A percentile compares a stretch with the other conserved stretches of the same genome.
phyloP scores from a whole-genome alignment of 208 protist species.

The Sergeia podlipaevii region DNA sequence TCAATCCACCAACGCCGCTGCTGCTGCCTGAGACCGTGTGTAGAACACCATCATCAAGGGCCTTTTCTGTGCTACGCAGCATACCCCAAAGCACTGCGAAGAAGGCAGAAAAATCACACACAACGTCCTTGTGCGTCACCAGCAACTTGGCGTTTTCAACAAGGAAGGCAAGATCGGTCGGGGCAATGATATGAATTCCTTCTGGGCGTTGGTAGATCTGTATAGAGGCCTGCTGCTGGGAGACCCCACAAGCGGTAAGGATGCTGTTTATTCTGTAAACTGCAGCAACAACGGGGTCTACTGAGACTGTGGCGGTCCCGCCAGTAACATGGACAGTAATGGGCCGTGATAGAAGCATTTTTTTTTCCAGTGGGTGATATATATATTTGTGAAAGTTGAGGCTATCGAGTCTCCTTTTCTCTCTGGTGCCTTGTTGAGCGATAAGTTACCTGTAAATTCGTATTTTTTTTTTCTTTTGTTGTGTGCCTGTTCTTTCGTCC shows the following conservation, averaged over 20 bases:
- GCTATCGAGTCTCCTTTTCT: too few relatives aligned
- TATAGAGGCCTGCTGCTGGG: constrained; percentile 36
- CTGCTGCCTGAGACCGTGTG: background rate
- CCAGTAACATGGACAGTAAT: too few relatives aligned
- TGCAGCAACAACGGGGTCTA: background rate
- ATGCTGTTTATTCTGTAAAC: constrained; percentile 40
- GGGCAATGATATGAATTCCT: constrained; percentile 39
- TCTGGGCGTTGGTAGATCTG: constrained; percentile 62
- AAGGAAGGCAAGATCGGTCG: constrained; percentile 31
- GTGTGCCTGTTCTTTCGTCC: too few relatives aligned
- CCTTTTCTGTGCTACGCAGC: constrained; percentile 27
- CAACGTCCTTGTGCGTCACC: constrained; percentile 23
- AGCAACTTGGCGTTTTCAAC: constrained; percentile 31
- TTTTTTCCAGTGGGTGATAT: too few relatives aligned
- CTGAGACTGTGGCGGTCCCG: background rate
- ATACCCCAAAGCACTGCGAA: constrained; percentile 63
- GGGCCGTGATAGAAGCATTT: too few relatives aligned
- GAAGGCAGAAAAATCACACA: constrained; percentile 60
- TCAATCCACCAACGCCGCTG: background rate
- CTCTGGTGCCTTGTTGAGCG: too few relatives aligned
- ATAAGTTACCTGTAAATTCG: too few relatives aligned
- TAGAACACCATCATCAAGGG: constrained; percentile 23
- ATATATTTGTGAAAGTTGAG: too few relatives aligned
- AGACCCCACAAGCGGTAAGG: constrained; percentile 34
- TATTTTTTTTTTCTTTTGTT: too few relatives aligned